Conservation (phyloP, 2,329 filamentous ascomycete species). For the Pseudopithomyces maydicus region DNA sequence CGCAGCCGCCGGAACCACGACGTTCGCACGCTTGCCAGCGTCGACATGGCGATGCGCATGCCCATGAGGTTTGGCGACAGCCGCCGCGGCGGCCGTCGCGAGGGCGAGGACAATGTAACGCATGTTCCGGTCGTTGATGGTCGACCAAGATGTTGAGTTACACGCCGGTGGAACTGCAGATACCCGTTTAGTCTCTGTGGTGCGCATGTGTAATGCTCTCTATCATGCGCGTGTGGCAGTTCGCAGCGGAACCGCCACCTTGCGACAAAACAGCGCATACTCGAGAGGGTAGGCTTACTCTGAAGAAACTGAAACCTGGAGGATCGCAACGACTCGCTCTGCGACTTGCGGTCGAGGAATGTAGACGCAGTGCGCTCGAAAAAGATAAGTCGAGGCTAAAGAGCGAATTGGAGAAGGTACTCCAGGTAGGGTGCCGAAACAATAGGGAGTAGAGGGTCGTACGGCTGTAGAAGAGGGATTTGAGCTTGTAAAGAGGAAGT, state of each 20-base stretch:
- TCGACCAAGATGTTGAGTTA: neutral
- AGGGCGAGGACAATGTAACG: slow-evolving; percentile 39
- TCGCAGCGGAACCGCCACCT: slow-evolving; percentile 2
- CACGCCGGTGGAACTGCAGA: slow-evolving; percentile 1
- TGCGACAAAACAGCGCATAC: neutral
- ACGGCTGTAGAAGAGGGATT: slow-evolving; percentile 10
- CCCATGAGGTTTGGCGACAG: slow-evolving; percentile 63
- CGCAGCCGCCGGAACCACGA: slow-evolving; percentile 57
- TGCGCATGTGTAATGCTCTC: neutral
- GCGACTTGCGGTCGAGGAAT: slow-evolving; percentile 22
- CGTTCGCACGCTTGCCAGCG: slow-evolving; percentile 56
- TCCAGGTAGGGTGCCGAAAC: slow-evolving; percentile 29
- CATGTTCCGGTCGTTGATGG: slow-evolving; percentile 37
- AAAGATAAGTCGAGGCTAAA: slow-evolving; percentile 32
- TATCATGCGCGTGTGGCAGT: neutral
- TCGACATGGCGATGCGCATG: slow-evolving; percentile 61
- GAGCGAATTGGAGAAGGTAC: slow-evolving; percentile 40
- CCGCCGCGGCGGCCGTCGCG: slow-evolving; percentile 52
- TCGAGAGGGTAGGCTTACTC: neutral
- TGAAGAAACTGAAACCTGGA: neutral
- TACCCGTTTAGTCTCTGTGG: slow-evolving; percentile 11
- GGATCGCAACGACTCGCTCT: slow-evolving; percentile 9
- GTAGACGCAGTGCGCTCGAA: slow-evolving; percentile 17
- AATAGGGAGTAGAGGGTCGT: slow-evolving; percentile 21
- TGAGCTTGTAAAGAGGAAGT: neutral